Evolutionary conservation across 805 yeast genomes (phyloP).

Genomic region (Phaffomyces thermotolerans): DNA sequence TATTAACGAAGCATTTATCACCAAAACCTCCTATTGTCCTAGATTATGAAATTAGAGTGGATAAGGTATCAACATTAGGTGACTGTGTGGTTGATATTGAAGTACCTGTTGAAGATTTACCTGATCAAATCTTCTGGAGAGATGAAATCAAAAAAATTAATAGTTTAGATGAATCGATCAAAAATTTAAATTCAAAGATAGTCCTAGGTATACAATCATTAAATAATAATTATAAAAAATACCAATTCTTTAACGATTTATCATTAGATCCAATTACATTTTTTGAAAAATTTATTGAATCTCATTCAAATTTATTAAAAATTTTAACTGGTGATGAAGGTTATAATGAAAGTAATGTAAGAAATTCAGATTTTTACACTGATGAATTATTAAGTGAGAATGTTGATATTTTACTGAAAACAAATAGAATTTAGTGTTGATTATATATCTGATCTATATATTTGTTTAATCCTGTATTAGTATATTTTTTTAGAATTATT

Average conservation of each 20-base stretch:
- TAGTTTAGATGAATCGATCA: slow-evolving; percentile 24
- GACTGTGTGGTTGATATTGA: slow-evolving; percentile 73
- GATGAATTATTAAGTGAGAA: slow-evolving; percentile 9
- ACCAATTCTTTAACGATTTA: slow-evolving; percentile 78
- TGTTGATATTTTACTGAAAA: slow-evolving; percentile 8
- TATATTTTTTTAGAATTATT: not conserved
- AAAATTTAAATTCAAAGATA: slow-evolving; percentile 25
- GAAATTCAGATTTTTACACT: slow-evolving; percentile 70
- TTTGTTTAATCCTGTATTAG: slow-evolving; percentile 8
- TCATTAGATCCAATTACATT: slow-evolving; percentile 80
- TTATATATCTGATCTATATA: slow-evolving; percentile 39
- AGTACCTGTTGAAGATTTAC: slow-evolving; percentile 37
- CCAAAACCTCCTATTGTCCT: slow-evolving; percentile 78
- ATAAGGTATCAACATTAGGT: slow-evolving; percentile 71
- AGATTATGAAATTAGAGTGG: slow-evolving; percentile 70
- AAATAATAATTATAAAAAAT: slow-evolving; percentile 51
- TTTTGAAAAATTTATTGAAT: slow-evolving; percentile 64
- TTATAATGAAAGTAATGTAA: slow-evolving; percentile 78
- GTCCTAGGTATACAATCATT: slow-evolving; percentile 43
- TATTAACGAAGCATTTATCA: slow-evolving; percentile 54
- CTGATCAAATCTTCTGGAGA: slow-evolving; percentile 22
- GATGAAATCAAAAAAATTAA: slow-evolving; percentile 26
- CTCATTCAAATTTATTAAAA: slow-evolving; percentile 79
- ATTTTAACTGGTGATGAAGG: slow-evolving; percentile 87
- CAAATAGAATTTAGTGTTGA: slow-evolving; percentile 25